phyloP scores from a whole-genome alignment of 2,329 filamentous ascomycete species.

The Chlorencoelia australis region DNA sequence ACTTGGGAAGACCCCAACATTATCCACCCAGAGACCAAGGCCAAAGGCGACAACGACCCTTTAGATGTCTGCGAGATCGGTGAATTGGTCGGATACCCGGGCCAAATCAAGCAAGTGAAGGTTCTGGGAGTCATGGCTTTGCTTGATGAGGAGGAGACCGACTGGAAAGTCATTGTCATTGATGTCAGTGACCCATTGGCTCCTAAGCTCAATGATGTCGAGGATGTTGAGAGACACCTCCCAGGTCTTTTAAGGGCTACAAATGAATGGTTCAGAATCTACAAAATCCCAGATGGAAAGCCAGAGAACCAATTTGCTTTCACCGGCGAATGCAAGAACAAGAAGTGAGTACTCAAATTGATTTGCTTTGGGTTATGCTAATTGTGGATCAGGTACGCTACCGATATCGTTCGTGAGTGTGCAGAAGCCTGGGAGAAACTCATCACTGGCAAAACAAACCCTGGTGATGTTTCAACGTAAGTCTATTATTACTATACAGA shows the following conservation, averaged over 20 bases:
- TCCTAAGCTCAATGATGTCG: slow-evolving; percentile 92
- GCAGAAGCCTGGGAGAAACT: slow-evolving; percentile 95
- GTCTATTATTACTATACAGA: slow-evolving; percentile 33
- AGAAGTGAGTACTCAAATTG: slow-evolving; percentile 52
- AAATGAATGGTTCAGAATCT: slow-evolving; percentile 99
- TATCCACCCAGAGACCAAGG: slow-evolving; percentile 97
- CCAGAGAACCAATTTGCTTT: slow-evolving; percentile 99
- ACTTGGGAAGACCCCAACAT: slow-evolving; percentile 99
- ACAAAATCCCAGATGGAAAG: slow-evolving; percentile 99
- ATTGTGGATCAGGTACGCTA: slow-evolving; percentile 63
- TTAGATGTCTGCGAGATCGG: slow-evolving; percentile 99
- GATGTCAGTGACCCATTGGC: slow-evolving; percentile 96
- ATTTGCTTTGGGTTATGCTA: slow-evolving; percentile 6
- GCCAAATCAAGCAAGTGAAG: slow-evolving; percentile 99
- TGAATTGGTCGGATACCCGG: slow-evolving; percentile 90
- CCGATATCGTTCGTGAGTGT: slow-evolving; percentile 92
- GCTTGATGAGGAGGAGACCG: slow-evolving; percentile 98
- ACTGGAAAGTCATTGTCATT: slow-evolving; percentile 99
- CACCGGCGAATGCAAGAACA: slow-evolving; percentile 99
- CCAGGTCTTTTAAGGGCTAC: slow-evolving; percentile 93
- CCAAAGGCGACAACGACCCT: slow-evolving; percentile 98
- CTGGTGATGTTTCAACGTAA: slow-evolving; percentile 74
- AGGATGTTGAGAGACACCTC: slow-evolving; percentile 97
- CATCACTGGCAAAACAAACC: slow-evolving; percentile 76
- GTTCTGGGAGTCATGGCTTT: slow-evolving; percentile 98